A percentile compares a stretch with the other conserved stretches of the same genome.
These are phyloP conservation scores for Alternaria alternata DNA, from an alignment of 2,329 filamentous ascomycete genomes.

Conservation along the genomic window DNA sequence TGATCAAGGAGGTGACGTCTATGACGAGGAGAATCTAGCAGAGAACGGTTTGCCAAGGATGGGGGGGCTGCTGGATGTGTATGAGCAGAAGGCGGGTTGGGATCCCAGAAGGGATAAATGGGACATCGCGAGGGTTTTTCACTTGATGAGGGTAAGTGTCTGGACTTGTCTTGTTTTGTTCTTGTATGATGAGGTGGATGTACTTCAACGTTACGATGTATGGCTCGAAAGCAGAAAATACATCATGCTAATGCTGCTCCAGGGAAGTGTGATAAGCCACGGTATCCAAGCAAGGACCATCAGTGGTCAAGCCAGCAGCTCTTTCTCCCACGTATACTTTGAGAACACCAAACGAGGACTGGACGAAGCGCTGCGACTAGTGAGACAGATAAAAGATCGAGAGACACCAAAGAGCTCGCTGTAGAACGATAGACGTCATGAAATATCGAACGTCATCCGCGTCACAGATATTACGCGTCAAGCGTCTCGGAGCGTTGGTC, in stretches of 20 bases:
- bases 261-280: slow-evolving; percentile 48
- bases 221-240: not conserved
- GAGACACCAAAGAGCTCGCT: slow-evolving; percentile 34
- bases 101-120: slow-evolving; percentile 60
- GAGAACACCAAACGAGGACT: slow-evolving; percentile 44
- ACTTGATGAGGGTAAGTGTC: slow-evolving; percentile 44
- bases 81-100: slow-evolving; percentile 73
- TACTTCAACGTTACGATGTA: not conserved
- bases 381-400: slow-evolving; percentile 38
- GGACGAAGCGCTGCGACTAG: slow-evolving; percentile 39
- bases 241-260: not conserved
- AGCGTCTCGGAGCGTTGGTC: not conserved
- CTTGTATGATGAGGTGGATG: not conserved
- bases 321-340: slow-evolving; percentile 48
- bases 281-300: slow-evolving; percentile 48
- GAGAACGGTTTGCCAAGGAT: slow-evolving; percentile 72
- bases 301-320: slow-evolving; percentile 48
- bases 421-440: slow-evolving; percentile 14
- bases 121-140: slow-evolving; percentile 47
- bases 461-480: not conserved
- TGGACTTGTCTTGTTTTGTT: not conserved
- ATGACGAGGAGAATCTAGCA: slow-evolving; percentile 37
- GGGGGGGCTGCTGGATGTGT: slow-evolving; percentile 69
- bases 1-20: slow-evolving; percentile 51
- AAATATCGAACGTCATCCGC: not conserved